Evolutionary conservation across 2,329 filamentous ascomycete species (phyloP).

Genomic region (Beauveria bassiana): DNA sequence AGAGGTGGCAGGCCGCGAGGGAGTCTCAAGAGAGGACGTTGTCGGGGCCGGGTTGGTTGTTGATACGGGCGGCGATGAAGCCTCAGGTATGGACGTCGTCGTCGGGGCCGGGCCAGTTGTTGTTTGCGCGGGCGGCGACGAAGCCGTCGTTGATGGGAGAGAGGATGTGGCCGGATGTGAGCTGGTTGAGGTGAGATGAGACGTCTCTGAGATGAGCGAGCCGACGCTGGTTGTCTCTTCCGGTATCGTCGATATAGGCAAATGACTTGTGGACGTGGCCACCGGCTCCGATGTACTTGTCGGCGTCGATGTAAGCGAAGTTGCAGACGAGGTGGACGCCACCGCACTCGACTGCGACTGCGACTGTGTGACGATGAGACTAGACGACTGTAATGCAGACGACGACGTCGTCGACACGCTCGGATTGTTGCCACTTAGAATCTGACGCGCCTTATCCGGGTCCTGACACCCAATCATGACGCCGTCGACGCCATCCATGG

Average conservation of each 20-base stretch:
- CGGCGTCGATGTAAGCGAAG: background rate
- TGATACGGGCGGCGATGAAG: background rate
- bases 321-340: background rate
- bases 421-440: slow-evolving; percentile 28
- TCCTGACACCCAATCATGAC: slow-evolving; percentile 42
- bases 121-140: background rate
- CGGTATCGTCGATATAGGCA: background rate
- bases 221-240: background rate
- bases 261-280: background rate
- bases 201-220: background rate
- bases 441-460: slow-evolving; percentile 28
- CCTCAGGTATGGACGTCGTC: too few species aligned
- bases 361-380: background rate
- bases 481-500: slow-evolving; percentile 40
- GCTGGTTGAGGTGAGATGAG: background rate
- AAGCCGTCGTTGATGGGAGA: background rate
- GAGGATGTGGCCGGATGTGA: background rate
- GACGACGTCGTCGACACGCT: background rate
- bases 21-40: background rate
- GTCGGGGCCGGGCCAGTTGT: too few species aligned
- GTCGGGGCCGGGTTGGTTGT: too few species aligned
- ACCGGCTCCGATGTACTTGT: background rate
- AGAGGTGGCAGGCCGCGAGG: background rate
- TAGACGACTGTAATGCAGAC: background rate
- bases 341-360: background rate